These are phyloP conservation scores for Lathyrus aphaca DNA, from an alignment of 306 rosid genomes.

Conservation along the genomic window DNA sequence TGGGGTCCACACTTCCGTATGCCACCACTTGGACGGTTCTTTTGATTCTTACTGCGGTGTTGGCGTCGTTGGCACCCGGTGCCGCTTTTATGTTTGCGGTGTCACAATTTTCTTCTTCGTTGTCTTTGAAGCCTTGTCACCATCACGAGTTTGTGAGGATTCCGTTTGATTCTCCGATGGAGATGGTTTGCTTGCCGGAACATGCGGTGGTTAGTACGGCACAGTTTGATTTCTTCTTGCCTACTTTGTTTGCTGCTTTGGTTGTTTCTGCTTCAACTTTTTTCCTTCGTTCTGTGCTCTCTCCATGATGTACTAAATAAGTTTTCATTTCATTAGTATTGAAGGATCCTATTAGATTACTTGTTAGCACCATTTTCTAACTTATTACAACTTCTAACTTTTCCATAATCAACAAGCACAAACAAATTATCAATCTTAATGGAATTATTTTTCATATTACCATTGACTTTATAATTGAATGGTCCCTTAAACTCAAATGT, in stretches of 20 bases:
- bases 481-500: no score
- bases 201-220: slow-evolving; percentile 52
- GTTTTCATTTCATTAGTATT: no score
- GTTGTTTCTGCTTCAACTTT: slow-evolving; percentile 61
- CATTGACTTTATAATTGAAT: no score
- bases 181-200: slow-evolving; percentile 62
- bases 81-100: slow-evolving; percentile 52
- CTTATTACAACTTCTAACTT: no score
- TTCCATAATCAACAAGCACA: no score
- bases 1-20: slow-evolving; percentile 25
- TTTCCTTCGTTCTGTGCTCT: slow-evolving; percentile 52
- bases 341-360: no score
- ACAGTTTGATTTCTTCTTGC: slow-evolving; percentile 66
- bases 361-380: no score
- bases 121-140: slow-evolving; percentile 26
- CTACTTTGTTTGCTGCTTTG: slow-evolving; percentile 72
- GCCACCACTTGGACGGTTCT: slow-evolving; percentile 59
- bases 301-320: slow-evolving; percentile 24
- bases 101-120: slow-evolving; percentile 40
- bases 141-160: slow-evolving; percentile 47
- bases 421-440: no score
- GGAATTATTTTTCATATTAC: no score
- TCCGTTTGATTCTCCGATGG: slow-evolving; percentile 64
- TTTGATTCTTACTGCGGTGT: slow-evolving; percentile 47
- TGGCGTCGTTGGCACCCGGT: slow-evolving; percentile 59